phyloP scores from a whole-genome alignment of 768 basidiomycete genomes.

The Inosperma sp. region DNA sequence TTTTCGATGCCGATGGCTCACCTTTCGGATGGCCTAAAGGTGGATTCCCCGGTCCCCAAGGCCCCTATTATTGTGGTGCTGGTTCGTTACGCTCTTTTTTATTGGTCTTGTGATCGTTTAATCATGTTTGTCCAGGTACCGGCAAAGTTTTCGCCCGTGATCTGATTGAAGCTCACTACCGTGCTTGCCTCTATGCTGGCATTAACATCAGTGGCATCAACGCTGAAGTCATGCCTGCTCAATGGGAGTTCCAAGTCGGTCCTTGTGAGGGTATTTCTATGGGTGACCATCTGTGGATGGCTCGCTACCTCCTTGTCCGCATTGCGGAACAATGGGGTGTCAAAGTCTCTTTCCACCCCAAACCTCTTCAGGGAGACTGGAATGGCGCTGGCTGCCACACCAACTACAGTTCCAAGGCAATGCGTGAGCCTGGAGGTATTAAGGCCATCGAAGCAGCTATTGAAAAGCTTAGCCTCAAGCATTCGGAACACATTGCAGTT shows the following conservation, averaged over 20 bases:
- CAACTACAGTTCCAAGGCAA: constrained; percentile 93
- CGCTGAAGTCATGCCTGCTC: constrained; percentile 98
- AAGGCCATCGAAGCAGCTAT: constrained; percentile 89
- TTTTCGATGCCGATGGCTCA: constrained; percentile 86
- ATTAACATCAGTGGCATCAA: constrained; percentile 99
- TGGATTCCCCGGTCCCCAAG: constrained; percentile 99
- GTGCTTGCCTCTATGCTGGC: constrained; percentile 90
- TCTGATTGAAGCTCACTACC: constrained; percentile 98
- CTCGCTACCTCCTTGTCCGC: constrained; percentile 91
- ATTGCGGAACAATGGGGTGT: constrained; percentile 97
- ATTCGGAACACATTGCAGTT: constrained; percentile 93
- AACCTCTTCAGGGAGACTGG: constrained; percentile 96
- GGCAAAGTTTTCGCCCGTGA: constrained; percentile 99
- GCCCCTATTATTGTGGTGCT: constrained; percentile 99
- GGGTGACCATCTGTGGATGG: constrained; percentile 99
- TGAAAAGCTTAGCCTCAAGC: constrained; percentile 85
- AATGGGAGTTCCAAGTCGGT: constrained; percentile 99
- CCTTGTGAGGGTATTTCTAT: constrained; percentile 97
- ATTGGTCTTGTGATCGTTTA: constrained; percentile 14
- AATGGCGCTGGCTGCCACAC: constrained; percentile 99
- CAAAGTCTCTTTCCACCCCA: constrained; percentile 99
- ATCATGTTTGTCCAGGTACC: constrained; percentile 54
- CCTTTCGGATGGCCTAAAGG: constrained; percentile 98
- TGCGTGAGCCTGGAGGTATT: constrained; percentile 93
- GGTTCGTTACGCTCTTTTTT: constrained; percentile 46